Evolutionary conservation across 345 rosid species (phyloP).

Genomic region (Triadica sebifera): DNA sequence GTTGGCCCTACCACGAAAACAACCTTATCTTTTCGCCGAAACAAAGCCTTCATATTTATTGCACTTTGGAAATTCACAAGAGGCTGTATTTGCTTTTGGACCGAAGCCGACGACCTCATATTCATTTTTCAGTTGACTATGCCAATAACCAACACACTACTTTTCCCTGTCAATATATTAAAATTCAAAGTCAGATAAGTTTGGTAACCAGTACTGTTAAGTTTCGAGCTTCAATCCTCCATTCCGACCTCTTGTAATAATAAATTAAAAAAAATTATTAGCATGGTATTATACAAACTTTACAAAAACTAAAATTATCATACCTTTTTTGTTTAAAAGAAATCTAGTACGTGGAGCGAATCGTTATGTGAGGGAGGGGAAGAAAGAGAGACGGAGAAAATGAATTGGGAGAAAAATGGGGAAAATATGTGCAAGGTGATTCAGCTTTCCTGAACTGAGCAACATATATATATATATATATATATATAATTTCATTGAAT

Average conservation of each 20-base stretch:
- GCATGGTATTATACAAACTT: too few relatives aligned
- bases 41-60: slow-evolving; percentile 39
- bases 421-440: background rate
- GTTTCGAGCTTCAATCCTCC: too few relatives aligned
- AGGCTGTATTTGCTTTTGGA: slow-evolving; percentile 49
- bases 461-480: background rate
- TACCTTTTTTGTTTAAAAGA: slow-evolving; percentile 7
- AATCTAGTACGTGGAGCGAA: background rate
- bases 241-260: too few relatives aligned
- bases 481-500: too few relatives aligned
- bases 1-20: slow-evolving; percentile 86
- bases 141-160: background rate
- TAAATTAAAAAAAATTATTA: too few relatives aligned
- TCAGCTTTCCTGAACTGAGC: background rate
- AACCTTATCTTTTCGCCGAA: slow-evolving; percentile 67
- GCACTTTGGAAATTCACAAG: slow-evolving; percentile 44
- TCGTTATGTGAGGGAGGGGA: too few relatives aligned
- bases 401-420: background rate
- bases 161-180: too few relatives aligned
- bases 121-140: background rate
- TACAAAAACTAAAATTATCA: background rate
- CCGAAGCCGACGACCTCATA: slow-evolving; percentile 48
- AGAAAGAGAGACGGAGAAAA: too few relatives aligned
- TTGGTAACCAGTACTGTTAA: too few relatives aligned
- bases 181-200: too few relatives aligned